Evolutionary conservation across 2,329 filamentous ascomycete genomes (phyloP).

Genomic region (Ascochyta fabae): DNA sequence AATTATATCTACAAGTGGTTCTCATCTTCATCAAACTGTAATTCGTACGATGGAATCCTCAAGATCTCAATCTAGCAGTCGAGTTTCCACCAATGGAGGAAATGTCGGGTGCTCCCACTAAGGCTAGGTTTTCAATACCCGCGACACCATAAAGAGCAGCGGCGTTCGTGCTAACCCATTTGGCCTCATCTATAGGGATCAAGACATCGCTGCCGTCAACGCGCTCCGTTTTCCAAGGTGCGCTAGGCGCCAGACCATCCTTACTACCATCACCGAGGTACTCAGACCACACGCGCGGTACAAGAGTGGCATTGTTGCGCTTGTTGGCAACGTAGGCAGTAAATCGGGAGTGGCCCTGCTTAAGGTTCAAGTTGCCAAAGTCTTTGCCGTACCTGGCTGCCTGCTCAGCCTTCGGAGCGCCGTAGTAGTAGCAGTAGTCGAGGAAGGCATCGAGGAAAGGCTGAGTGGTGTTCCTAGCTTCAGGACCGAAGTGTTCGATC

Average conservation of each 20-base stretch:
- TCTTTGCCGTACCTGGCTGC: constrained; percentile 58
- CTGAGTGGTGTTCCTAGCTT: constrained; percentile 52
- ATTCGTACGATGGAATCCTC: neutral
- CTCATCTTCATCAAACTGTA: neutral
- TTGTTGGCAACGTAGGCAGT: constrained; percentile 61
- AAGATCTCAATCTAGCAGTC: constrained; percentile 2
- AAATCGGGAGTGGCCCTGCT: constrained; percentile 65
- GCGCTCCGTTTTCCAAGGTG: constrained; percentile 51
- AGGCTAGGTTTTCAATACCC: constrained; percentile 62
- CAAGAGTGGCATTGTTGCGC: constrained; percentile 56
- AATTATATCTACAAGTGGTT: neutral
- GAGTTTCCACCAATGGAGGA: constrained; percentile 21
- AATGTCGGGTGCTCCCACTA: constrained; percentile 35
- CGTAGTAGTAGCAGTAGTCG: constrained; percentile 67
- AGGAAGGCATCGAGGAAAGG: constrained; percentile 63
- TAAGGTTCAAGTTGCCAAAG: constrained; percentile 56
- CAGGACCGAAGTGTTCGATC: constrained; percentile 53
- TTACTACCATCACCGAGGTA: constrained; percentile 54
- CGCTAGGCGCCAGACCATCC: constrained; percentile 50
- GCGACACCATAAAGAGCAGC: constrained; percentile 64
- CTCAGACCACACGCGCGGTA: constrained; percentile 61
- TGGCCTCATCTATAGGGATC: constrained; percentile 60
- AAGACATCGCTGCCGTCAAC: constrained; percentile 56
- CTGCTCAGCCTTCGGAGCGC: constrained; percentile 59
- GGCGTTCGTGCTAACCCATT: constrained; percentile 65